These are phyloP conservation scores for Phytophthora brassicae DNA, from an alignment of 352 stramenopile genomes.

Conservation along the genomic window DNA sequence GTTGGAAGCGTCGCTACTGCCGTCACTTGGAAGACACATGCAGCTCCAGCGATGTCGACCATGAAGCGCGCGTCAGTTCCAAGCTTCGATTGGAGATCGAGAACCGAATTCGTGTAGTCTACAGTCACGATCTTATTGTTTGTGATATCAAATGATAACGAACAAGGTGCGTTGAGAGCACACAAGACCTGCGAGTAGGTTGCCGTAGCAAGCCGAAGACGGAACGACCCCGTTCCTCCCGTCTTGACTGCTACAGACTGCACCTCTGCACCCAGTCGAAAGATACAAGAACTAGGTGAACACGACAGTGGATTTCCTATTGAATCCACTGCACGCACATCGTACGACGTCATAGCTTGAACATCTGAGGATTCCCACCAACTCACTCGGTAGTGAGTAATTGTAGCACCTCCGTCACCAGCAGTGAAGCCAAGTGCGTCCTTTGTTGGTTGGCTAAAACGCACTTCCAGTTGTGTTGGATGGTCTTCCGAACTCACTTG, in stretches of 20 bases:
- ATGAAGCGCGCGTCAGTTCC: constrained; percentile 75
- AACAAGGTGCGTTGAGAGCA: constrained; percentile 24
- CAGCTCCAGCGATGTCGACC: constrained; percentile 41
- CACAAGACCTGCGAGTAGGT: constrained; percentile 43
- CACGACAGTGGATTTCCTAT: constrained; percentile 35
- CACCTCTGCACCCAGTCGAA: constrained; percentile 91
- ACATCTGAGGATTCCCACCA: constrained; percentile 55
- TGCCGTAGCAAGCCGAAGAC: constrained; percentile 49
- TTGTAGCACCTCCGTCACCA: constrained; percentile 48
- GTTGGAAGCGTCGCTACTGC: constrained; percentile 33
- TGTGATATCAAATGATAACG: constrained; percentile 35
- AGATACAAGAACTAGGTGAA: constrained; percentile 55
- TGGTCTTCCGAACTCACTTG: constrained; percentile 76
- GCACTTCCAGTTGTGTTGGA: constrained; percentile 76
- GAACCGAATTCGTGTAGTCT: constrained; percentile 52
- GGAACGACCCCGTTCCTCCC: constrained; percentile 64
- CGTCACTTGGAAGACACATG: constrained; percentile 62
- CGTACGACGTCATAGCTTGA: constrained; percentile 40
- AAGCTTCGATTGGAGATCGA: constrained; percentile 70
- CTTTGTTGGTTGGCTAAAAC: constrained; percentile 64
- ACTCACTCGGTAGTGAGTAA: constrained; percentile 67
- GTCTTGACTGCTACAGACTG: constrained; percentile 87
- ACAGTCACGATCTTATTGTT: constrained; percentile 44
- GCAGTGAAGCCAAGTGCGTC: constrained; percentile 70
- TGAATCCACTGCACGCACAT: constrained; percentile 51